phyloP scores from a whole-genome alignment of 495 filamentous ascomycete species.

The Trichoderma gamsii region DNA sequence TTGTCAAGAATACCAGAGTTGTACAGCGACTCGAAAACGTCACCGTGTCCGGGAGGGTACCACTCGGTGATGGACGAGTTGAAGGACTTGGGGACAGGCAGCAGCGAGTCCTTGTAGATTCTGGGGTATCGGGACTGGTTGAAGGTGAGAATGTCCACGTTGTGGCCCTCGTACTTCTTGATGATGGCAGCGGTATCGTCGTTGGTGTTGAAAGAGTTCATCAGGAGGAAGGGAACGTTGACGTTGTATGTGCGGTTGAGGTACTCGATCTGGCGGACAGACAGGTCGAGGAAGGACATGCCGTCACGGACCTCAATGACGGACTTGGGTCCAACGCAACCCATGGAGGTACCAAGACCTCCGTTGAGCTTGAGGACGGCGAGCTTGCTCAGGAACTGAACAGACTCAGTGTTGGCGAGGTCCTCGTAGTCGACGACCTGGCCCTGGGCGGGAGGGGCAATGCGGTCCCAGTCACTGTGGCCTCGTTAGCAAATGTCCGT shows the following conservation, averaged over 20 bases:
- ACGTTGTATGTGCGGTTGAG: slow-evolving; percentile 96
- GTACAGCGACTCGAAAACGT: slow-evolving; percentile 99
- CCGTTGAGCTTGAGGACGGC: slow-evolving; percentile 99
- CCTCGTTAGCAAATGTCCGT: slow-evolving; percentile 22
- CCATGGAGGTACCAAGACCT: slow-evolving; percentile 99
- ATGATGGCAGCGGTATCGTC: slow-evolving; percentile 98
- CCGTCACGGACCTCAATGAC: slow-evolving; percentile 99
- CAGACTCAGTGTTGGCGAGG: slow-evolving; percentile 77
- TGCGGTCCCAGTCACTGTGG: slow-evolving; percentile 81
- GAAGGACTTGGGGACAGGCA: slow-evolving; percentile 87
- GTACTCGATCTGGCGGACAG: slow-evolving; percentile 97
- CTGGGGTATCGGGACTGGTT: slow-evolving; percentile 98
- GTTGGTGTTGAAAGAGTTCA: slow-evolving; percentile 99
- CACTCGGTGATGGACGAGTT: slow-evolving; percentile 89
- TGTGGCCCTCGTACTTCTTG: slow-evolving; percentile 99
- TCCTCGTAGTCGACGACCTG: slow-evolving; percentile 92
- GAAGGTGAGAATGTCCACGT: slow-evolving; percentile 98
- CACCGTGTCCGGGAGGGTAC: slow-evolving; percentile 98
- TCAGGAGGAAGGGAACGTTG: slow-evolving; percentile 97
- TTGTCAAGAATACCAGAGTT: slow-evolving; percentile 98
- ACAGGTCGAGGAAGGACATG: slow-evolving; percentile 99
- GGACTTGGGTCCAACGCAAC: slow-evolving; percentile 97
- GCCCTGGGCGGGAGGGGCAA: slow-evolving; percentile 79
- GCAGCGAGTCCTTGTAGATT: slow-evolving; percentile 94
- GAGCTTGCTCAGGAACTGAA: slow-evolving; percentile 92